Conservation (phyloP, 2,329 filamentous ascomycete species). For the Torrubiellomyces zombiae region DNA sequence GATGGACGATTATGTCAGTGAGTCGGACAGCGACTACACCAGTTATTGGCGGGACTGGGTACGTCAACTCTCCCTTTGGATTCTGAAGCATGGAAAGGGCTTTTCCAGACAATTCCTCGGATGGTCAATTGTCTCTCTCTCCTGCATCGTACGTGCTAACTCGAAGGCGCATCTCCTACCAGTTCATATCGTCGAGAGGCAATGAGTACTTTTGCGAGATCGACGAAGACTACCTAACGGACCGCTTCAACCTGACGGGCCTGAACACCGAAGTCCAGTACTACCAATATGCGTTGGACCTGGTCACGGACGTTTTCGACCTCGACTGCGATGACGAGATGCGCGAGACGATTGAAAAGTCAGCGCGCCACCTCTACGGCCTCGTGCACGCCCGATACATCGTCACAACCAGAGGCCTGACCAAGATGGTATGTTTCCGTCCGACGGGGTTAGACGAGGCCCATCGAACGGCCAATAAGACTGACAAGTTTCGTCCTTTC, state of each 20-base stretch:
- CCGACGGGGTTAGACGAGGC: no score
- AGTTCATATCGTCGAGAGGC: slow-evolving; percentile 96
- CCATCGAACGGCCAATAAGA: no score
- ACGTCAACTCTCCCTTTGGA: slow-evolving; percentile 24
- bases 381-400: slow-evolving; percentile 94
- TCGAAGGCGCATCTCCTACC: slow-evolving; percentile 3
- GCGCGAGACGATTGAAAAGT: slow-evolving; percentile 95
- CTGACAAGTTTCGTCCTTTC: slow-evolving; percentile 3
- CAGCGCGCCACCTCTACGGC: slow-evolving; percentile 85
- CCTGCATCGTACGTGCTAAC: background rate
- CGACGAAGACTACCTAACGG: slow-evolving; percentile 95
- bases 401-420: slow-evolving; percentile 80
- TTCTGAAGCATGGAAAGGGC: background rate
- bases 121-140: no score
- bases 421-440: slow-evolving; percentile 73
- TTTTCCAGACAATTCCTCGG: no score
- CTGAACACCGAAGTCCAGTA: slow-evolving; percentile 96
- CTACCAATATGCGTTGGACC: slow-evolving; percentile 95
- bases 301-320: slow-evolving; percentile 96
- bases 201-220: slow-evolving; percentile 99
- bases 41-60: slow-evolving; percentile 99
- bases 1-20: slow-evolving; percentile 97
- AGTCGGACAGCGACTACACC: slow-evolving; percentile 97
- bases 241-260: slow-evolving; percentile 94
- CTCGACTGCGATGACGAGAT: slow-evolving; percentile 98